Base-by-base conservation (phyloP, 2,329 filamentous ascomycete genomes). In the Akanthomyces muscarius region DNA sequence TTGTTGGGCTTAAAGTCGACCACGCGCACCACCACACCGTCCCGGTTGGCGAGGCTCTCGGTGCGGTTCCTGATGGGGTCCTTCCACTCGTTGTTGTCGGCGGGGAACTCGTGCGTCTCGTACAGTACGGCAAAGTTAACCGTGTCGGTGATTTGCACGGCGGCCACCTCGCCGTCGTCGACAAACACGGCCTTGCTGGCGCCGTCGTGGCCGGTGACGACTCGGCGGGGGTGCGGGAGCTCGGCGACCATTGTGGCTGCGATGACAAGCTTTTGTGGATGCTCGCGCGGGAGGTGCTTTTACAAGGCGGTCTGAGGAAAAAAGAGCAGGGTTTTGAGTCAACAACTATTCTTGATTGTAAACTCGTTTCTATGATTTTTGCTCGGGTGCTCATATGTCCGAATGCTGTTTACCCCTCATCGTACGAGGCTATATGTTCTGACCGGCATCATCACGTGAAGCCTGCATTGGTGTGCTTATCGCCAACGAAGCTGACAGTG, bases 91-190 rank as follows among this genome's bases (percentile, higher is more conserved):
- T 66, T 63, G 18, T 68, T 68, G 36, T 66, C 63, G n/a, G 51
- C 66, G 3, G 67, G 67, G 30, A 69, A 69, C 25, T 65, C 51
- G 48, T 68, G 64, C 30, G 67, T 69, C 56, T 69, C 66, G 63
- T 67, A 69, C 13, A 69, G 55, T 5, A 67, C 66, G n/a, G 66
- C 64, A 56, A 68, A 68, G 42, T 66, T 64, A 55, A 63, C 41
- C 2, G 58, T 57, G 11, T 57, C 62, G 8, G n/a, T n/a, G 16
- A 63, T 61, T 2, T 55, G 58, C 14, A 55, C 36, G 7, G 61
- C 61, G 2, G 58, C 58, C n/a, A 67, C 61, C 16, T 48, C 11
- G 47, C 65, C 52, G 30, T 68, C 66, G 2, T 50, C 65, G 45
- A 68, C 59, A 4, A 65, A 61, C 28, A 68, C 52, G 30, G 66